Conservation (phyloP, 1,139 yeast genomes). For the Saccharomyces hybrid region DNA sequence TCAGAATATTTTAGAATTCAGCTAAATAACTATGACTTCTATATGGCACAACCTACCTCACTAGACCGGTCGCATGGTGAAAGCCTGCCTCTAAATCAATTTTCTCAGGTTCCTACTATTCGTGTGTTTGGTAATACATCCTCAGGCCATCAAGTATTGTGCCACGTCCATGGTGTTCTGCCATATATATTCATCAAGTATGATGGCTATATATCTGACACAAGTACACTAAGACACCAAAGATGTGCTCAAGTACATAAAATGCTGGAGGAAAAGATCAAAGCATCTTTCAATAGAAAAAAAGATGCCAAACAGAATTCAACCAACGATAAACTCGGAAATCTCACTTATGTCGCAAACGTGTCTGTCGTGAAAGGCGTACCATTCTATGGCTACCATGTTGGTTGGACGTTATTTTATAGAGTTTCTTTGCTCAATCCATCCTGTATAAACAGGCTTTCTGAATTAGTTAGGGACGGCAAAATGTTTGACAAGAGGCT, state of each 20-base stretch:
- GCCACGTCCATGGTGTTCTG: slow-evolving; percentile 76
- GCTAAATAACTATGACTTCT: slow-evolving; percentile 49
- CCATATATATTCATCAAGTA: slow-evolving; percentile 74
- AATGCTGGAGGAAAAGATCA: slow-evolving; percentile 22
- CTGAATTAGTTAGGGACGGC: slow-evolving; percentile 52
- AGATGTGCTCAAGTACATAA: slow-evolving; percentile 29
- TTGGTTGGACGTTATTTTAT: slow-evolving; percentile 55
- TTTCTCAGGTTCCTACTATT: slow-evolving; percentile 59
- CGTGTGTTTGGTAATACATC: slow-evolving; percentile 65
- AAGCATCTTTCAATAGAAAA: slow-evolving; percentile 7
- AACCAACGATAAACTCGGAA: background rate
- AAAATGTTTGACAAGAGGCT: slow-evolving; percentile 21
- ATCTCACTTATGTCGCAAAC: slow-evolving; percentile 50
- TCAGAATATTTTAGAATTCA: slow-evolving; percentile 23
- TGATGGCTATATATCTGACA: slow-evolving; percentile 34
- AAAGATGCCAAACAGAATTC: slow-evolving; percentile 6
- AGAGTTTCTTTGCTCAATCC: slow-evolving; percentile 68
- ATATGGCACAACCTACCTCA: slow-evolving; percentile 43
- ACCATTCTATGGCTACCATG: slow-evolving; percentile 77
- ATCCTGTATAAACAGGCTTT: slow-evolving; percentile 47
- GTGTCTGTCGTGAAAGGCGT: slow-evolving; percentile 65
- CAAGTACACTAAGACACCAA: slow-evolving; percentile 19
- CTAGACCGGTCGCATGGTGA: slow-evolving; percentile 34
- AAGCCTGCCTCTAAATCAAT: slow-evolving; percentile 31
- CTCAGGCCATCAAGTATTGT: slow-evolving; percentile 46